These are phyloP conservation scores for Cyphellophora attinorum DNA, from an alignment of 2,329 filamentous ascomycete species.

Conservation along the genomic window DNA sequence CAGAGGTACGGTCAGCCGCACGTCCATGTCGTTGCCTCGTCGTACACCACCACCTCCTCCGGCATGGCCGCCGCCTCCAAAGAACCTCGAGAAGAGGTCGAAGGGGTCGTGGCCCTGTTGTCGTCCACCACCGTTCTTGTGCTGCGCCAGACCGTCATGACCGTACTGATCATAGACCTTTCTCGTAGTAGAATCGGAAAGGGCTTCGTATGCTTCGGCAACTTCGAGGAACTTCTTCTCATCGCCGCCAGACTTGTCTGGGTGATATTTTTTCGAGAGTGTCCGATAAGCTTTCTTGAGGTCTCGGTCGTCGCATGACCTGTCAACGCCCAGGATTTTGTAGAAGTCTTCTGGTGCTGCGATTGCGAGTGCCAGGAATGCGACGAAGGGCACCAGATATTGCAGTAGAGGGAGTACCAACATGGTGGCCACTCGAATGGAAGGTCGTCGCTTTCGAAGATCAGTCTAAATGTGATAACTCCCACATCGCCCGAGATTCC, in stretches of 20 bases:
- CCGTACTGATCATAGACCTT: slow-evolving; percentile 91
- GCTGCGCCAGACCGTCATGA: slow-evolving; percentile 80
- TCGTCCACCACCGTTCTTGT: slow-evolving; percentile 58
- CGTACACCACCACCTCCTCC: slow-evolving; percentile 51
- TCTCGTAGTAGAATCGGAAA: slow-evolving; percentile 69
- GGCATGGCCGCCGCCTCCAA: slow-evolving; percentile 76
- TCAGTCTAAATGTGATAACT: no score
- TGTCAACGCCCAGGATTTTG: slow-evolving; percentile 71
- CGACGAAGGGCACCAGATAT: slow-evolving; percentile 11
- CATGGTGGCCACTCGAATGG: slow-evolving; percentile 9
- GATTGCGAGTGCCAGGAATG: slow-evolving; percentile 10
- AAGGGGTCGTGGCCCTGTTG: slow-evolving; percentile 70
- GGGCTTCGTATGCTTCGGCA: slow-evolving; percentile 88
- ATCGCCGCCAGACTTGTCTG: slow-evolving; percentile 93
- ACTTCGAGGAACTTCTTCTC: slow-evolving; percentile 89
- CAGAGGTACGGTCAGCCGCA: slow-evolving; percentile 68
- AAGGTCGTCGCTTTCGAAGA: no score
- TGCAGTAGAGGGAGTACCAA: slow-evolving; percentile 12
- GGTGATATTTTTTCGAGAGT: slow-evolving; percentile 91
- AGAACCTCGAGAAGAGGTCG: slow-evolving; percentile 93
- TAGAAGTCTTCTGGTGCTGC: slow-evolving; percentile 33
- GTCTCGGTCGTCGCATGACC: slow-evolving; percentile 70
- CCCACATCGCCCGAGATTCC: no score
- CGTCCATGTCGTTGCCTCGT: slow-evolving; percentile 79
- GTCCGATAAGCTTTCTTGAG: slow-evolving; percentile 89